phyloP scores from a whole-genome alignment of 2,329 filamentous ascomycete genomes.

The Aaosphaeria pasadenensis region DNA sequence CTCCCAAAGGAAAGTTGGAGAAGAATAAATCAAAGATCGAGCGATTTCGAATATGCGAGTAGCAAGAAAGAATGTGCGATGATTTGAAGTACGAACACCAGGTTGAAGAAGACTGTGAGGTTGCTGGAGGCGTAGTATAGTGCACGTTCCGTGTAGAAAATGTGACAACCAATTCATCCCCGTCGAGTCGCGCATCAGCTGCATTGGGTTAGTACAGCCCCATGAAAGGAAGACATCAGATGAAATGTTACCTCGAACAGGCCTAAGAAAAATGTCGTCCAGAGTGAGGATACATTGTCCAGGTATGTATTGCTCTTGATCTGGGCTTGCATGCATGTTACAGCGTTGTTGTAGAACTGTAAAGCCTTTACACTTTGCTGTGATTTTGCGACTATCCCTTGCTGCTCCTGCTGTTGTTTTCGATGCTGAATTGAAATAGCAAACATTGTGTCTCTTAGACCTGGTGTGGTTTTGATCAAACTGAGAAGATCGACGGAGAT shows the following conservation, averaged over 20 bases:
- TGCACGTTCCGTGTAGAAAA: slow-evolving; percentile 24
- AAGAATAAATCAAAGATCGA: slow-evolving; percentile 21
- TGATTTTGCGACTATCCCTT: not conserved
- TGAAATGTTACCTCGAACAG: slow-evolving; percentile 19
- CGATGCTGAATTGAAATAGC: slow-evolving; percentile 17
- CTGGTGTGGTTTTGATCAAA: slow-evolving; percentile 10
- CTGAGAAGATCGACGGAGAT: slow-evolving; percentile 9
- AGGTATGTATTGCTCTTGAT: slow-evolving; percentile 10
- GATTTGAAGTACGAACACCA: slow-evolving; percentile 4
- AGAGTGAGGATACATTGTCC: slow-evolving; percentile 15
- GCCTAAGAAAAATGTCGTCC: slow-evolving; percentile 23
- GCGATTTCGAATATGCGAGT: slow-evolving; percentile 26
- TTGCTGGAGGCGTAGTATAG: slow-evolving; percentile 18
- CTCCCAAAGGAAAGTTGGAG: slow-evolving; percentile 17
- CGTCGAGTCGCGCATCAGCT: slow-evolving; percentile 26
- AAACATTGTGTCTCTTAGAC: slow-evolving; percentile 15
- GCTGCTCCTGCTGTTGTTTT: not conserved
- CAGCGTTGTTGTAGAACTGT: slow-evolving; percentile 12
- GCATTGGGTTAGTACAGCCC: not conserved
- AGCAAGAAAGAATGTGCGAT: slow-evolving; percentile 20
- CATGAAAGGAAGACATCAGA: no score
- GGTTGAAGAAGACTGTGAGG: slow-evolving; percentile 7
- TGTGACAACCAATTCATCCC: slow-evolving; percentile 25
- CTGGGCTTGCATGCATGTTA: slow-evolving; percentile 9
- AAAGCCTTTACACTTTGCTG: slow-evolving; percentile 10